These are phyloP conservation scores for Trypethelium eluteriae DNA, from an alignment of 495 filamentous ascomycete genomes.

Conservation along the genomic window DNA sequence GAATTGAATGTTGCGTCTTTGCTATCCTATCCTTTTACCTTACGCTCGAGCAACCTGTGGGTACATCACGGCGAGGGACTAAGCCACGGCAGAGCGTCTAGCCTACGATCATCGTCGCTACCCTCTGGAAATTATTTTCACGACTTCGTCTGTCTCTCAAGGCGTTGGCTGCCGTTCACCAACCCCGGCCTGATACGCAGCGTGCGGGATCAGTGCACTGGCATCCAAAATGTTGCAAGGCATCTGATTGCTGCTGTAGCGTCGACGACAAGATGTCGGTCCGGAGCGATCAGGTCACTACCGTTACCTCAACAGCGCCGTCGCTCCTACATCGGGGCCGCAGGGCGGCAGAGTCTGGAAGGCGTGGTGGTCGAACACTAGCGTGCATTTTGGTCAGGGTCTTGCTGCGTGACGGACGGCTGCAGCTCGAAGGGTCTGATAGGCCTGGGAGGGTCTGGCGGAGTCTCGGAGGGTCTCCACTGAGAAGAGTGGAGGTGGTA, in stretches of 20 bases:
- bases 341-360: not conserved
- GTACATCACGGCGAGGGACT: not conserved
- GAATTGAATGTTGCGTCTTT: no score
- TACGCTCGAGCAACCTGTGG: no score
- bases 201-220: not conserved
- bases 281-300: not conserved
- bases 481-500: not conserved
- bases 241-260: no score
- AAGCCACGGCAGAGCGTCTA: not conserved
- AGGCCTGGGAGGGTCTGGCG: not conserved
- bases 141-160: not conserved
- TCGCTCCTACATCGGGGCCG: no score
- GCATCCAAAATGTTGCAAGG: no score
- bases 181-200: not conserved
- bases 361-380: not conserved
- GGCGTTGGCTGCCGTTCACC: not conserved
- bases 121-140: not conserved
- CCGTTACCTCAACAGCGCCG: no score
- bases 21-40: no score
- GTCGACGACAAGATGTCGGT: no score
- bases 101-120: not conserved
- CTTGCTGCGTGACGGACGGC: constrained; percentile 7
- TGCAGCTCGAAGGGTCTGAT: not conserved
- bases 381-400: not conserved
- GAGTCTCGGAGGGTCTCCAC: not conserved